Evolutionary conservation across 2,329 filamentous ascomycete species (phyloP), one percentile per base, ranked within the genome.

Genomic region (Hypoxylon sp.): DNA sequence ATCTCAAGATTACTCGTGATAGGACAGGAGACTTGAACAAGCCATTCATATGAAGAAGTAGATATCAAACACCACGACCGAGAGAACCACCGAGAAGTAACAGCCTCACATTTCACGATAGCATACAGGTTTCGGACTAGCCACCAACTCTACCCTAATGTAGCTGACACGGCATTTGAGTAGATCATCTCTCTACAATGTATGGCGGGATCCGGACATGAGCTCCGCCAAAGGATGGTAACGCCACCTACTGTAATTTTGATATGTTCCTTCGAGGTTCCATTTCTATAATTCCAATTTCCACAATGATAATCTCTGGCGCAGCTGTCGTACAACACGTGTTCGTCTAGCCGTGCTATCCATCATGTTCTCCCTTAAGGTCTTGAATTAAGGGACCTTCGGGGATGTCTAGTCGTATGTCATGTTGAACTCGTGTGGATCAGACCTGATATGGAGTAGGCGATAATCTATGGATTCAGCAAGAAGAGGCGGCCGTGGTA

Each of bases 241-340:
- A 59, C 48, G 49, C 53, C 60, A 51, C 67, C 34, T 61, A 36
- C 41, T 19, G 19, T 19, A 32, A 52, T 59, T 41, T 64, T 53
- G 28, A 58, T 64, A 55, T 41, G 46, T 48, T 30, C 21, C 23
- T 46, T 56, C 19, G 17, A 11, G 48, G 30, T 17, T 21, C 49
- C 36, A 19, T 61, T 21, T 9, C 56, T 30, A 61, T 21, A 14
- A 38, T 11, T 5, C 36, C 36, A 57, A 50, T 48, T 56, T 60
- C 49, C 59, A 57, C 51, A 17, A 25, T 28, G 51, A 21, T 49
- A 46, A 59, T 64, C 51, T 64, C 49, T 28, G 50, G 23, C 14
- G 5, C 14, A 69, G 57, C 57, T 59, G 57, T 52, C 67, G 62
- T 45, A 52, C 53, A 60, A 48, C 50, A 67, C 36, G 53, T 55